Base-by-base conservation (phyloP, 2,329 filamentous ascomycete species). In the Aureobasidium sp. region DNA sequence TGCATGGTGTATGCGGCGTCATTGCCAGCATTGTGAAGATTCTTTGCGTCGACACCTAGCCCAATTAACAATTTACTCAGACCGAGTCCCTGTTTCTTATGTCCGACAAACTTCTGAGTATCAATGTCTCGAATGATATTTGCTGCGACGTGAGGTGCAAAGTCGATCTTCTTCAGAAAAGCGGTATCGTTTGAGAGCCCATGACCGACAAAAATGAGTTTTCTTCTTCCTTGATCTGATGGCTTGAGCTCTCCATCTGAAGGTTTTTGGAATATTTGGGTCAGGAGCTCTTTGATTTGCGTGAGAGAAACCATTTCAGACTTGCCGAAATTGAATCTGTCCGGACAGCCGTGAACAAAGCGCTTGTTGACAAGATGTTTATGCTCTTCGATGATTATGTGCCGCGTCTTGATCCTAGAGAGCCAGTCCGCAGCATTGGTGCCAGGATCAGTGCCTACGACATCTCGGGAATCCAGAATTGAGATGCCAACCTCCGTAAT, bases 401-500 rank as follows among this genome's bases (percentile, higher is more conserved):
- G 63, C 10, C 57, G 56, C 32, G 56, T 55, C 11, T 57, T 55
- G 21, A 65, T 63, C 11, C 61, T 57, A 2, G 25, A 32, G 19
- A 64, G 25, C 53, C 54, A 57, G 4, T 25, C n/a, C 16, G 30
- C 24, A 17, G 39, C 52, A 21, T 37, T 16, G 4, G 37, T 11
- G 14, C 35, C 50, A 11, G 55, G 32, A 19, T 47, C 21, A 7
- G 53, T 24, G 34, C 39, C 44, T 8, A 21, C 10, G 12, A 60
- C 11, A 49, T 63, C 39, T 7, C 55, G 49, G 12, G 58, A 62
- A 40, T 65, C 63, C 2, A 65, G 55, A 0, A 59, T 54, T 3
- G 62, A 57, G n/a, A 65, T 42, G 11, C 63, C 63, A n/a, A 65
- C 53, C 48, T 65, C 63, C 5, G 62, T 64, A 37, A 65, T 60